Conservation (phyloP, 768 basidiomycete genomes). For the Roridomyces roridus region DNA sequence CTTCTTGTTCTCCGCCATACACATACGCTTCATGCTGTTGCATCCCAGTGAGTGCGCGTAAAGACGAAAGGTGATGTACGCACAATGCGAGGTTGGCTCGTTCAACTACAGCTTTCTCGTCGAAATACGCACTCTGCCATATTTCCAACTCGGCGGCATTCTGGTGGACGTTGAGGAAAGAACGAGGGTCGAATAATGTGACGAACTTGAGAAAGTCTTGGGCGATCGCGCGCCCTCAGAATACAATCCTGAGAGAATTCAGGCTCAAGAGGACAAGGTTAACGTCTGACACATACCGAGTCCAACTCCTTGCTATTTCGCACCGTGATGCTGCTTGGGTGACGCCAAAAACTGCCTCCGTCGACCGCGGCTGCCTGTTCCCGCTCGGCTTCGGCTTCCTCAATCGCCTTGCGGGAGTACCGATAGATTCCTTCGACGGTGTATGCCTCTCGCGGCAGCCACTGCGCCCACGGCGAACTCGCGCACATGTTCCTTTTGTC, state of each 20-base stretch:
- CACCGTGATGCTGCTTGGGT: not conserved
- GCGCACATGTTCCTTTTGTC: not conserved
- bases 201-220: not conserved
- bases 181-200: not conserved
- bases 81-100: not conserved
- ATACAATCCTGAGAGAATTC: too few relatives aligned
- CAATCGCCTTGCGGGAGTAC: not conserved
- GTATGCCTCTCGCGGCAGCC: not conserved
- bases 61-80: not conserved
- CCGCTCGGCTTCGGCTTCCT: not conserved
- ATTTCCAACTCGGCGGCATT: not conserved
- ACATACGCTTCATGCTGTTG: not conserved
- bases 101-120: not conserved
- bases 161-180: not conserved
- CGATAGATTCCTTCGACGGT: not conserved
- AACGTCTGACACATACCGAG: too few relatives aligned
- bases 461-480: not conserved
- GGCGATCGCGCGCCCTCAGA: not conserved
- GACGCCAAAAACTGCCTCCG: not conserved
- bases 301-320: not conserved
- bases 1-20: not conserved
- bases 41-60: not conserved
- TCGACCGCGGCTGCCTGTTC: not conserved
- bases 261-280: too few relatives aligned
- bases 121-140: not conserved